Evolutionary conservation across 768 basidiomycete species (phyloP).

Genomic region (Postia placenta): DNA sequence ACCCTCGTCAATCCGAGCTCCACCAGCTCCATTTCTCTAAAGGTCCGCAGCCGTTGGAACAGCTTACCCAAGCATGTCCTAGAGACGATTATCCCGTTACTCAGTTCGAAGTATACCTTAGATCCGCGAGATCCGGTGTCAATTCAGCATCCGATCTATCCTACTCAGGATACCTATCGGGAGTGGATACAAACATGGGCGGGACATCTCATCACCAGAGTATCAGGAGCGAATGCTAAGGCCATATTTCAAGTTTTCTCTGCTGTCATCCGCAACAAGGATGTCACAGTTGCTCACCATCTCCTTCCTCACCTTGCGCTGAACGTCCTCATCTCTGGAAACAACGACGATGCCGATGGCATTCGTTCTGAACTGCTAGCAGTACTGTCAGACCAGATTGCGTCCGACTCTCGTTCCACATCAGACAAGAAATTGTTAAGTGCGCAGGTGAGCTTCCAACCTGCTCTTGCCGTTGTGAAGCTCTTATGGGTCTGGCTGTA

Average conservation of each 20-base stretch:
- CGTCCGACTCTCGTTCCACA: conserved; percentile 47
- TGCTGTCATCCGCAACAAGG: conserved; percentile 75
- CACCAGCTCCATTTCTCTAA: conserved; percentile 47
- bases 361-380: conserved; percentile 74
- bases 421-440: conserved; percentile 83
- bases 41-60: conserved; percentile 73
- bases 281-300: conserved; percentile 90
- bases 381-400: conserved; percentile 85
- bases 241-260: conserved; percentile 75
- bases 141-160: conserved; percentile 72
- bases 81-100: conserved; percentile 80
- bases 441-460: conserved; percentile 65
- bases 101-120: conserved; percentile 57
- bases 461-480: background rate
- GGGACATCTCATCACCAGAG: conserved; percentile 65
- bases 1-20: conserved; percentile 56
- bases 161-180: conserved; percentile 70
- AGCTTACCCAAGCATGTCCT: conserved; percentile 74
- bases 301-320: conserved; percentile 89
- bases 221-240: conserved; percentile 50
- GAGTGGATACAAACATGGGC: conserved; percentile 97
- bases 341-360: conserved; percentile 49
- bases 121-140: conserved; percentile 24
- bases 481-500: conserved; percentile 23
- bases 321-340: conserved; percentile 74